phyloP scores from a whole-genome alignment of 257 asterid genomes.

The Cordia subcordata region DNA sequence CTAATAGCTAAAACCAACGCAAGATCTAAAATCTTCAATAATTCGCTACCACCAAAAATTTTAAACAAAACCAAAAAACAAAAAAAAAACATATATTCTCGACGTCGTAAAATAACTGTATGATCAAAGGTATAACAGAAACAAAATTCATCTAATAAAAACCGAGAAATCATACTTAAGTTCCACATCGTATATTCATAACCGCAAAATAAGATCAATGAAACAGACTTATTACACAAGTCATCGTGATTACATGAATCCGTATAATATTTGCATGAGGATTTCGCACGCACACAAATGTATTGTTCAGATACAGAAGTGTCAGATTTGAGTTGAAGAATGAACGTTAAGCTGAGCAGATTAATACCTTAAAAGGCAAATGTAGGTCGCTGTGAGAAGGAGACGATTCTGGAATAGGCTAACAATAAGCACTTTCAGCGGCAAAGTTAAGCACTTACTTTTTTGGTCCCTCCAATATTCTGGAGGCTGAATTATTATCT shows the following conservation, averaged over 20 bases:
- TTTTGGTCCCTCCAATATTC: not conserved
- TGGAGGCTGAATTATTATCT: no score
- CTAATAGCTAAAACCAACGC: not conserved
- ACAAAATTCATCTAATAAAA: not conserved
- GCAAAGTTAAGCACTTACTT: not conserved
- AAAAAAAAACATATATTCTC: no score
- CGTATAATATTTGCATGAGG: not conserved
- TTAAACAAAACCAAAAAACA: no score
- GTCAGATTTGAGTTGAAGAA: not conserved
- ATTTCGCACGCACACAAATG: not conserved
- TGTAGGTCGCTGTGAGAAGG: no score
- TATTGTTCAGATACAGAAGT: no score
- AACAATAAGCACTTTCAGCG: not conserved
- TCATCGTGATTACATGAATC: no score
- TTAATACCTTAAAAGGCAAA: not conserved
- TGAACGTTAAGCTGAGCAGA: not conserved
- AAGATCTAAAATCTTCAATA: not conserved
- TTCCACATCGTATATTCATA: not conserved
- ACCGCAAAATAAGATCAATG: not conserved
- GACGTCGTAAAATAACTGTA: no score
- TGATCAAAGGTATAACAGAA: no score
- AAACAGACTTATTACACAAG: not conserved
- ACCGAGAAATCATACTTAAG: not conserved
- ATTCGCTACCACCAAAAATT: no score
- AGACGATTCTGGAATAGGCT: no score